phyloP scores from a whole-genome alignment of 306 rosid genomes.

The Glycyrrhiza uralensis region DNA sequence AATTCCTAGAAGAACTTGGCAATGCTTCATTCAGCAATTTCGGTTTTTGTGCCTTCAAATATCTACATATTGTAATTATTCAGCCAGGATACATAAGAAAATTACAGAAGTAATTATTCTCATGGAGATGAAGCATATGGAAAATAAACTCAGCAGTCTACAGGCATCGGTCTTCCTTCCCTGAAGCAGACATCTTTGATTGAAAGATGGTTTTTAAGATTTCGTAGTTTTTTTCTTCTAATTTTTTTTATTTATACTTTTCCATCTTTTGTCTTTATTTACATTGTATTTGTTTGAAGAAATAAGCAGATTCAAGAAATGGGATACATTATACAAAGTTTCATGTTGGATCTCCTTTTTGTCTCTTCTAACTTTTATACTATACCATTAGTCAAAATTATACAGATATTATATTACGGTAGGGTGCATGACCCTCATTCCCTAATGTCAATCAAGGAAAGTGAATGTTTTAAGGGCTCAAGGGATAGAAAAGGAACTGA shows the following conservation, averaged over 20 bases:
- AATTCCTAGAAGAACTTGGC: slow-evolving; percentile 35
- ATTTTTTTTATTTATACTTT: background rate
- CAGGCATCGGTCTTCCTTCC: background rate
- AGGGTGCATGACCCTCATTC: background rate
- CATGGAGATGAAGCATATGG: background rate
- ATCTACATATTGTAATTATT: slow-evolving; percentile 22
- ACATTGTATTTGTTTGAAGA: slow-evolving; percentile 24
- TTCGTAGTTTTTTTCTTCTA: slow-evolving; percentile 1
- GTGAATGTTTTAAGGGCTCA: too few species aligned
- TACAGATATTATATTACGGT: background rate
- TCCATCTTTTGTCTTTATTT: background rate
- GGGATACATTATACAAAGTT: background rate
- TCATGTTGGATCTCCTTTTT: background rate
- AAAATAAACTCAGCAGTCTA: background rate
- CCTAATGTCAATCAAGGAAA: background rate
- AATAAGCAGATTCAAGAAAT: slow-evolving; percentile 14
- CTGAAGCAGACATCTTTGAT: slow-evolving; percentile 18
- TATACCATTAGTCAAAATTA: background rate
- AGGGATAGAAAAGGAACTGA: too few species aligned
- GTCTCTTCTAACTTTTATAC: too few species aligned
- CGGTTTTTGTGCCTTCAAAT: background rate
- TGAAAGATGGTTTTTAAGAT: slow-evolving; percentile 26
- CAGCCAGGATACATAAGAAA: slow-evolving; percentile 12
- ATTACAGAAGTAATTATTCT: slow-evolving; percentile 17
- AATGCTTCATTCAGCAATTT: slow-evolving; percentile 2